These are phyloP conservation scores for Hysterangium stoloniferum DNA, from an alignment of 768 basidiomycete genomes.

Conservation along the genomic window DNA sequence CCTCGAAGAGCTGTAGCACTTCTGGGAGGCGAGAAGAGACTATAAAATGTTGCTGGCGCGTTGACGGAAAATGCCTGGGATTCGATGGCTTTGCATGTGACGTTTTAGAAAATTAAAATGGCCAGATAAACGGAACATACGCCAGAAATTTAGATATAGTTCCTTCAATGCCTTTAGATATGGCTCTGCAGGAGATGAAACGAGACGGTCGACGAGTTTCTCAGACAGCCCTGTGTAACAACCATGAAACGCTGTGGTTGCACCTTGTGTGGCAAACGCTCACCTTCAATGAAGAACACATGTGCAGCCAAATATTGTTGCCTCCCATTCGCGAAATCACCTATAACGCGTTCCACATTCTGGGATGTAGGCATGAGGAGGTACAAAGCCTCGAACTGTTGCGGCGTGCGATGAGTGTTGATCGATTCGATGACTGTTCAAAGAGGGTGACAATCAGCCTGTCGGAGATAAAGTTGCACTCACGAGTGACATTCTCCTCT, in stretches of 20 bases:
- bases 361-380: slow-evolving; percentile 90
- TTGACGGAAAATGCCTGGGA: slow-evolving; percentile 78
- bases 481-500: slow-evolving; percentile 94
- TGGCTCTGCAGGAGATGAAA: slow-evolving; percentile 68
- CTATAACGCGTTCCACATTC: slow-evolving; percentile 87
- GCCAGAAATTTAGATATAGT: slow-evolving; percentile 88
- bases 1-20: slow-evolving; percentile 43
- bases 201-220: slow-evolving; percentile 64
- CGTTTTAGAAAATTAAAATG: not conserved
- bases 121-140: slow-evolving; percentile 38
- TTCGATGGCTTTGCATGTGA: slow-evolving; percentile 57
- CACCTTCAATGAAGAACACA: slow-evolving; percentile 90
- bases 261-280: slow-evolving; percentile 17
- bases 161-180: slow-evolving; percentile 75
- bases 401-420: slow-evolving; percentile 71
- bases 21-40: slow-evolving; percentile 79
- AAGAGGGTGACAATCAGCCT: not conserved
- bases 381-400: slow-evolving; percentile 89
- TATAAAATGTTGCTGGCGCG: slow-evolving; percentile 76
- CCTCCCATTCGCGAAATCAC: slow-evolving; percentile 60
- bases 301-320: slow-evolving; percentile 80
- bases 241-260: slow-evolving; percentile 1
- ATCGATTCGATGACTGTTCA: slow-evolving; percentile 85
- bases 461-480: slow-evolving; percentile 27
- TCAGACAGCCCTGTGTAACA: slow-evolving; percentile 61